Base-by-base conservation (phyloP, 2,329 filamentous ascomycete genomes). In the Talaromyces sp. region DNA sequence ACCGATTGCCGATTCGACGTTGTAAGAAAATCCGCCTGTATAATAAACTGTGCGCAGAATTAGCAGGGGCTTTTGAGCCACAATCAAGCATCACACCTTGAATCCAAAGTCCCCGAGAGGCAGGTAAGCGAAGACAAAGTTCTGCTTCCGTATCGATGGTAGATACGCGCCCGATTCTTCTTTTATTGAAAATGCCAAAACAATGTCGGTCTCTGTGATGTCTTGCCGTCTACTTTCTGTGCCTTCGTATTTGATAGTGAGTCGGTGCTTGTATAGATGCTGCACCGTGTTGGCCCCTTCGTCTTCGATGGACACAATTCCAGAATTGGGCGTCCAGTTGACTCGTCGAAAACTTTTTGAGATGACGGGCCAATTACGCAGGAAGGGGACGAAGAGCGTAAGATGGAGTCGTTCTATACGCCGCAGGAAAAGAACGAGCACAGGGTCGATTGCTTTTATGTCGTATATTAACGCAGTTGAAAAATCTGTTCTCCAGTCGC, bases 81-180 rank as follows among this genome's bases (percentile, higher is more conserved):
- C 41, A 33, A 54, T 62, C 41, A 33, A 35, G 49, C 49, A 56
- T 57, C 50, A 37, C 52, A 63, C 61, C 61, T 63, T 63, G 37
- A 63, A 63, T 25, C 61, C 61, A 63, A 63, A 63, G 50, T 63
- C 50, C 13, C 50, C 61, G 37, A 63, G 61, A 57, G 61, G 61
- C 50, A 63, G 61, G 33, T 63, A 57, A 27, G 61, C 61, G 49
- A 63, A 63, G 49, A 11, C 61, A 63, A 57, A 47, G 41, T 63
- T 63, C 47, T 49, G 61, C 22, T 39, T 57, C 49, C 27, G 61
- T 57, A 25, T 63, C 19, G 22, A 57, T 37, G 61, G 50, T 31
- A 37, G 37, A 63, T 63, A 41, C 17, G 39, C n/a, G 39, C 17
- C 39, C 17, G 39, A 41, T 17, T 41, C 39, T 15, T 41, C n/a